Conservation (phyloP, 2,329 filamentous ascomycete genomes). For the Cytospora schulzeri region DNA sequence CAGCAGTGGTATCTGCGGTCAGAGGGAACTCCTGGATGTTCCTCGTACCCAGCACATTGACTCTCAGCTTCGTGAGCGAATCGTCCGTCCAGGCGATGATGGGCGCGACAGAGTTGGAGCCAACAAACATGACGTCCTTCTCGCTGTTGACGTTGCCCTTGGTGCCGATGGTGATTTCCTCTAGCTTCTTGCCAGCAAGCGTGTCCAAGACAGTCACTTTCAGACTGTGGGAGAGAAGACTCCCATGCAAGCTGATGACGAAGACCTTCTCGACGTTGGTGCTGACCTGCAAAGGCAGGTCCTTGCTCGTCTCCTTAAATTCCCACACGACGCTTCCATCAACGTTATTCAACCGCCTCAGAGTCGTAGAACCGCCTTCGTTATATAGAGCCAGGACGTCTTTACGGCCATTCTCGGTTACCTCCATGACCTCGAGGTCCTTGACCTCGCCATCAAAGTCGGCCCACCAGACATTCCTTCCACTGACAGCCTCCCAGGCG, state of each 20-base stretch:
- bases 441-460: constrained; percentile 60
- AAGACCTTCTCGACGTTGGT: constrained; percentile 71
- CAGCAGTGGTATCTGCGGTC: constrained; percentile 47
- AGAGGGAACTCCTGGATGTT: constrained; percentile 57
- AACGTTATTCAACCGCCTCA: constrained; percentile 72
- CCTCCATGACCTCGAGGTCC: constrained; percentile 77
- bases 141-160: constrained; percentile 71
- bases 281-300: constrained; percentile 75
- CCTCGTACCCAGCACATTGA: constrained; percentile 70
- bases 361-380: constrained; percentile 58
- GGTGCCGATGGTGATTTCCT: constrained; percentile 71
- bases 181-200: constrained; percentile 69
- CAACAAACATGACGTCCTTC: constrained; percentile 72
- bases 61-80: constrained; percentile 61
- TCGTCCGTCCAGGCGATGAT: constrained; percentile 76
- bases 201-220: constrained; percentile 75
- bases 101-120: constrained; percentile 73
- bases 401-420: constrained; percentile 63
- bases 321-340: constrained; percentile 80
- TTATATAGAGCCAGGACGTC: constrained; percentile 72
- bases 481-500: constrained; percentile 82
- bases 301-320: constrained; percentile 67
- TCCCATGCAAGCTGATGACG: constrained; percentile 73
- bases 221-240: constrained; percentile 71
- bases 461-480: constrained; percentile 75